phyloP scores from a whole-genome alignment of 345 rosid species.

The Tarenaya hassleriana region DNA sequence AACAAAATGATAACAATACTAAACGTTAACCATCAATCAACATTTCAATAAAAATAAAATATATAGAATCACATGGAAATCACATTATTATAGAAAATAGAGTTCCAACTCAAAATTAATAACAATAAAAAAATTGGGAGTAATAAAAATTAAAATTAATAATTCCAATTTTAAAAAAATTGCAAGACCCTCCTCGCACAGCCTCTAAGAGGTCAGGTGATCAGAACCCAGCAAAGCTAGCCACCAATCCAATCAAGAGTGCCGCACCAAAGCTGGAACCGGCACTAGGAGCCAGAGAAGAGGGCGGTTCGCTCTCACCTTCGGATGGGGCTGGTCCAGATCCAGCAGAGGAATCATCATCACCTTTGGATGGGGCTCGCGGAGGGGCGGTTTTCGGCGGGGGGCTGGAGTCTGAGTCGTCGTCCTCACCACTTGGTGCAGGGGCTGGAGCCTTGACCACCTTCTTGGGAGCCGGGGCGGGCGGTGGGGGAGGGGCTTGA shows the following conservation, averaged over 20 bases:
- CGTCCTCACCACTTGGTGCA: slow-evolving; percentile 27
- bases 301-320: slow-evolving; percentile 26
- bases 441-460: slow-evolving; percentile 27
- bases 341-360: slow-evolving; percentile 20
- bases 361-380: slow-evolving; percentile 30
- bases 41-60: no score
- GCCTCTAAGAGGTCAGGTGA: no score
- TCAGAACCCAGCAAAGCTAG: slow-evolving; percentile 25
- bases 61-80: no score
- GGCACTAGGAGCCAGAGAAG: slow-evolving; percentile 25
- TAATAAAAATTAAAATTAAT: no score
- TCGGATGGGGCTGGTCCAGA: slow-evolving; percentile 27
- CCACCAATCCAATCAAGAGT: slow-evolving; percentile 26
- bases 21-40: no score
- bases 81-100: no score
- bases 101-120: no score
- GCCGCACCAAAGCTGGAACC: slow-evolving; percentile 26
- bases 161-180: no score
- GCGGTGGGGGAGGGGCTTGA: background rate
- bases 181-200: no score
- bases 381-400: slow-evolving; percentile 34
- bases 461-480: slow-evolving; percentile 28
- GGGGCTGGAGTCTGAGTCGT: slow-evolving; percentile 15
- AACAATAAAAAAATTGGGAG: no score
- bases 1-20: no score